Percentiles rank a stretch among this genome's conserved stretches.
Conservation (phyloP, 768 basidiomycete genomes). For the Sporobolomyces pararoseus region DNA sequence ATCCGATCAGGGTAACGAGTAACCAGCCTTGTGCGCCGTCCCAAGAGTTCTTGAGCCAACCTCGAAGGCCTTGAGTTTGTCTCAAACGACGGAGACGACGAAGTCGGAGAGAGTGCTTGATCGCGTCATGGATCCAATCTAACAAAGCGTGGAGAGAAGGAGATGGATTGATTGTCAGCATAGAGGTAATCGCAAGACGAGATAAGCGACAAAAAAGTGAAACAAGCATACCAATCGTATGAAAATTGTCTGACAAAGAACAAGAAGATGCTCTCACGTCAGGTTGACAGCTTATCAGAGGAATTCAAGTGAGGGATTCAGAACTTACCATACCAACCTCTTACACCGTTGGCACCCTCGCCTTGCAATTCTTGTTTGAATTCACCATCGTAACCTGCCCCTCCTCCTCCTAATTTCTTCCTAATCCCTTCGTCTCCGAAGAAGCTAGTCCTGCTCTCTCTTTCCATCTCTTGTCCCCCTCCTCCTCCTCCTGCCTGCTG, state of each 20-base stretch:
- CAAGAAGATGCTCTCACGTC: no score
- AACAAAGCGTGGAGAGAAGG: slow-evolving; percentile 51
- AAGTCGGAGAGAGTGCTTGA: slow-evolving; percentile 46
- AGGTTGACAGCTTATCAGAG: no score
- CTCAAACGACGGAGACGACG: slow-evolving; percentile 26
- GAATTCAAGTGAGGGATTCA: no score
- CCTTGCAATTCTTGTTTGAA: slow-evolving; percentile 31
- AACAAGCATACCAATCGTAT: slow-evolving; percentile 16
- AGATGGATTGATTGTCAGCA: not conserved
- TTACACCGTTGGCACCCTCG: slow-evolving; percentile 42
- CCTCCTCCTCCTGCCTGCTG: no score
- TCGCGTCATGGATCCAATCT: slow-evolving; percentile 94
- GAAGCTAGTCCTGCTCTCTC: not conserved
- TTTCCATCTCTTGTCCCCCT: no score
- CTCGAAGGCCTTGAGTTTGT: slow-evolving; percentile 33
- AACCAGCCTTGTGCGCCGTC: slow-evolving; percentile 57
- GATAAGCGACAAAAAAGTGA: not conserved
- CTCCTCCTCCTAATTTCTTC: not conserved
- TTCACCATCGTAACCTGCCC: slow-evolving; percentile 37
- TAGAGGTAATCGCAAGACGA: not conserved
- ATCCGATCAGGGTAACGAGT: slow-evolving; percentile 77
- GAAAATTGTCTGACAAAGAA: slow-evolving; percentile 38
- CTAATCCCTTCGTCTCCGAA: not conserved
- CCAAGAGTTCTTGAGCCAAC: slow-evolving; percentile 29
- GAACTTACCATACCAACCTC: slow-evolving; percentile 49